Evolutionary conservation across 176 grass and related monocot species (phyloP).

Genomic region (Musa troglodytarum): DNA sequence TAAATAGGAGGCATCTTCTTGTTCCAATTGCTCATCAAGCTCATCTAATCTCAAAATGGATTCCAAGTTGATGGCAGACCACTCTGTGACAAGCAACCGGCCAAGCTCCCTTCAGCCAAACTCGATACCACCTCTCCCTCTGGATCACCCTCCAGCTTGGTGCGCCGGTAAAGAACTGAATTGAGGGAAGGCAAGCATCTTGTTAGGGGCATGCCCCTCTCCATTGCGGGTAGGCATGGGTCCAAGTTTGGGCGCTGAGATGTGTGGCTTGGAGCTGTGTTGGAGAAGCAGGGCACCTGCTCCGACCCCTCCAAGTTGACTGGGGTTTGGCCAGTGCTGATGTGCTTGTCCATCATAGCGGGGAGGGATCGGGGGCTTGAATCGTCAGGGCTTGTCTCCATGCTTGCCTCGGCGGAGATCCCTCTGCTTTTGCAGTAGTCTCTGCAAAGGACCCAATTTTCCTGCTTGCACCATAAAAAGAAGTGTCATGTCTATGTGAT

Average conservation of each 20-base stretch:
- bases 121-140: conserved; percentile 26
- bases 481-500: neutral
- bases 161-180: conserved; percentile 43
- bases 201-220: conserved; percentile 25
- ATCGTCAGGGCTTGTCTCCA: conserved; percentile 24
- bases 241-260: conserved; percentile 18
- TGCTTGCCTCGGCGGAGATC: conserved; percentile 32
- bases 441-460: conserved; percentile 95
- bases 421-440: conserved; percentile 69
- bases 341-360: conserved; percentile 44
- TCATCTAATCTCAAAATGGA: conserved; percentile 10
- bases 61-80: conserved; percentile 17
- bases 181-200: conserved; percentile 20
- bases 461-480: conserved; percentile 34
- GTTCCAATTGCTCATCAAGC: neutral
- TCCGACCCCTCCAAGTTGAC: conserved; percentile 36
- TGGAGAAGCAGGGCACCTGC: conserved; percentile 99
- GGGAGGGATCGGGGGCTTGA: conserved; percentile 40
- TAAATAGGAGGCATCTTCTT: neutral
- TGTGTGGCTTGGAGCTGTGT: conserved; percentile 24
- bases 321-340: conserved; percentile 50
- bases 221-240: conserved; percentile 26
- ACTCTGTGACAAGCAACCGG: conserved; percentile 2
- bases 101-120: conserved; percentile 5
- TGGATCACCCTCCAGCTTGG: conserved; percentile 18